phyloP scores from a whole-genome alignment of 495 filamentous ascomycete species.

The Neohortaea acidophila region DNA sequence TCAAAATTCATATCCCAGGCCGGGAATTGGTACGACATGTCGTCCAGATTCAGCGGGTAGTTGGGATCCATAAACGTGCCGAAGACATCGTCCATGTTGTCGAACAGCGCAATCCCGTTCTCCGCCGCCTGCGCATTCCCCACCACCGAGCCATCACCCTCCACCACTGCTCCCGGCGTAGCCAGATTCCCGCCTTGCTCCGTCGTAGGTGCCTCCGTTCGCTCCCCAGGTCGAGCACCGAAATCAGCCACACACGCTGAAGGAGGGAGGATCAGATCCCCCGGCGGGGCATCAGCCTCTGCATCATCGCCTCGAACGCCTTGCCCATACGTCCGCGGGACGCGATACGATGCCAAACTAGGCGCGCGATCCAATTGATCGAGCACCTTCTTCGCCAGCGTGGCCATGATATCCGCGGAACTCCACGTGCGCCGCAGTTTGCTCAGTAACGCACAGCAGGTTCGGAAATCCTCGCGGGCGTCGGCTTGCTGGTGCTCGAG shows the following conservation, averaged over 20 bases:
- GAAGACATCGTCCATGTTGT: slow-evolving; percentile 18
- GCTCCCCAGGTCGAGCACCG: too few relatives aligned
- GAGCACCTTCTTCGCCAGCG: slow-evolving; percentile 14
- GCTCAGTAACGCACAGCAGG: slow-evolving; percentile 41
- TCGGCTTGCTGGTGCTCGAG: slow-evolving; percentile 47
- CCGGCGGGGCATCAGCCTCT: not conserved
- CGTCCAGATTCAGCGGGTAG: slow-evolving; percentile 17
- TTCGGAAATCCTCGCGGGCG: slow-evolving; percentile 44
- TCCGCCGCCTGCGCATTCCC: too few relatives aligned
- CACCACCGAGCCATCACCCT: not conserved
- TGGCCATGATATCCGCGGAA: slow-evolving; percentile 45
- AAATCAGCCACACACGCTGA: too few relatives aligned
- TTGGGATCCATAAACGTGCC: slow-evolving; percentile 16
- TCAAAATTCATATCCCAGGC: too few relatives aligned
- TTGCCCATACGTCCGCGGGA: slow-evolving; percentile 2
- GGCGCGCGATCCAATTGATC: slow-evolving; percentile 11
- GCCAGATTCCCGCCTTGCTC: not conserved
- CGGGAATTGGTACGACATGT: too few relatives aligned
- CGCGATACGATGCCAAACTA: slow-evolving; percentile 7
- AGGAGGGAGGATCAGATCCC: too few relatives aligned
- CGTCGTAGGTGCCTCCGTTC: too few relatives aligned
- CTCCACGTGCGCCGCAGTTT: slow-evolving; percentile 43
- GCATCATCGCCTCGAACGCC: not conserved
- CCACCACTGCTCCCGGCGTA: not conserved
- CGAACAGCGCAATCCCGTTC: slow-evolving; percentile 6